A percentile compares a stretch with the other conserved stretches of the same genome.
Evolutionary conservation across 1,139 yeast genomes (phyloP).

Genomic region (Yamadazyma pseudoaaseri): DNA sequence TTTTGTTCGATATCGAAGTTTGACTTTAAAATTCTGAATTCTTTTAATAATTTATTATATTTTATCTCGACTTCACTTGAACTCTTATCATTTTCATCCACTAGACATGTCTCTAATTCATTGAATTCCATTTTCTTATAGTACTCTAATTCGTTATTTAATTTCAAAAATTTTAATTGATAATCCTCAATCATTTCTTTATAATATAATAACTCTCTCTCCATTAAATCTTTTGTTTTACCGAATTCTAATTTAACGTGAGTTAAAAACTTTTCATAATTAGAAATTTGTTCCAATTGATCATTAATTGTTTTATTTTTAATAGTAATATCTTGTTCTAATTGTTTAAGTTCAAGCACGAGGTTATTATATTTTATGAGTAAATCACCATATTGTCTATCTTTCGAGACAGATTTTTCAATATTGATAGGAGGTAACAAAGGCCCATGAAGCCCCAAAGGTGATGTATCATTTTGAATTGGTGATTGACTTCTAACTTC

Average conservation of each 20-base stretch:
- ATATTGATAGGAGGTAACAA: constrained; percentile 13
- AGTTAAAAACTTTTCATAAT: constrained; percentile 16
- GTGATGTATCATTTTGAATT: not conserved
- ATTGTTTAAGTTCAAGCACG: constrained; percentile 14
- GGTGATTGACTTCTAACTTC: not conserved
- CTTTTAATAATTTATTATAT: constrained; percentile 33
- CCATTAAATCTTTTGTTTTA: constrained; percentile 27
- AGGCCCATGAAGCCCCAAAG: not conserved
- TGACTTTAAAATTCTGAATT: constrained; percentile 39
- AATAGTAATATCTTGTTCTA: constrained; percentile 15
- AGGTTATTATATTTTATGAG: constrained; percentile 14
- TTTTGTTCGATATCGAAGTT: constrained; percentile 49
- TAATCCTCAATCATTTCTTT: constrained; percentile 33
- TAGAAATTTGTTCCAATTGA: constrained; percentile 15
- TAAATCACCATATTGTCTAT: constrained; percentile 14
- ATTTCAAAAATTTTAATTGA: constrained; percentile 26
- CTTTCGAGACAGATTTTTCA: constrained; percentile 9
- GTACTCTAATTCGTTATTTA: constrained; percentile 23
- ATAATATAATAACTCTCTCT: constrained; percentile 31
- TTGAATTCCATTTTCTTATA: constrained; percentile 16
- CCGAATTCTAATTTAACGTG: constrained; percentile 14
- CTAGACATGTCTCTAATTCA: constrained; percentile 11
- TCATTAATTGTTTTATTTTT: constrained; percentile 17
- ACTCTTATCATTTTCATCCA: not conserved
- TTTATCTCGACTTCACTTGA: constrained; percentile 19